phyloP scores from a whole-genome alignment of 1,284 basidiomycete genomes.

The Gymnopus androsaceus region DNA sequence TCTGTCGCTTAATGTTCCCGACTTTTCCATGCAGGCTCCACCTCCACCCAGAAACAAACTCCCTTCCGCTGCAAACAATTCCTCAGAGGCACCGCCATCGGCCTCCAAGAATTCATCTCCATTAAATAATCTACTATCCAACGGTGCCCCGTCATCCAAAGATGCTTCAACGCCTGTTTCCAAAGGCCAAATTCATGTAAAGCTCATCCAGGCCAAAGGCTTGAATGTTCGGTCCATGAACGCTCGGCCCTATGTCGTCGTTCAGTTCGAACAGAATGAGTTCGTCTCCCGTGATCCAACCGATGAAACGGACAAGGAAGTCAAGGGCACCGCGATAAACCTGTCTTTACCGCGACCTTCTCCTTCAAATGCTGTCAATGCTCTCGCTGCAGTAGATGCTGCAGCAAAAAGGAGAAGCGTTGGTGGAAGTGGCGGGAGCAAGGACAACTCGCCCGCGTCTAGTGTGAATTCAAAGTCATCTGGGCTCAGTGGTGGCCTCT shows the following conservation, averaged over 20 bases:
- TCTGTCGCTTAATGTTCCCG: slow-evolving; percentile 78
- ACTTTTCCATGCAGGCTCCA: slow-evolving; percentile 70
- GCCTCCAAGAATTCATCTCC: slow-evolving; percentile 38
- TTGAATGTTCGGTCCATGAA: slow-evolving; percentile 72
- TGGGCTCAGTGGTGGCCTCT: slow-evolving; percentile 40
- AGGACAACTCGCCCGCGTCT: slow-evolving; percentile 39
- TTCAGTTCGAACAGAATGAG: slow-evolving; percentile 99
- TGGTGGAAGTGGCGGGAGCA: slow-evolving; percentile 25
- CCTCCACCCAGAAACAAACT: slow-evolving; percentile 47
- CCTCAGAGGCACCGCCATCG: slow-evolving; percentile 43
- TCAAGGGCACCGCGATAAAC: slow-evolving; percentile 74
- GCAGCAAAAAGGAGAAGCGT: slow-evolving; percentile 23
- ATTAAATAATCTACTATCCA: slow-evolving; percentile 20
- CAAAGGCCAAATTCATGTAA: slow-evolving; percentile 90
- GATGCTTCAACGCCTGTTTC: slow-evolving; percentile 38
- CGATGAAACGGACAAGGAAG: slow-evolving; percentile 82
- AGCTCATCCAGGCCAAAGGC: slow-evolving; percentile 90
- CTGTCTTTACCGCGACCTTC: slow-evolving; percentile 52
- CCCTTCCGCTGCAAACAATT: slow-evolving; percentile 32
- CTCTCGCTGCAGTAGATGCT: slow-evolving; percentile 68
- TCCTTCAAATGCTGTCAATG: slow-evolving; percentile 63
- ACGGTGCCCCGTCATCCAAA: slow-evolving; percentile 29
- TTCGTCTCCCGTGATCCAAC: slow-evolving; percentile 94
- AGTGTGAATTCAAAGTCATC: slow-evolving; percentile 36
- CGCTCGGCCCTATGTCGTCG: slow-evolving; percentile 91